Percentiles rank a stretch among this genome's conserved stretches.
These are phyloP conservation scores for Aspergillus olivimuriae DNA, from an alignment of 495 filamentous ascomycete species.

Conservation along the genomic window DNA sequence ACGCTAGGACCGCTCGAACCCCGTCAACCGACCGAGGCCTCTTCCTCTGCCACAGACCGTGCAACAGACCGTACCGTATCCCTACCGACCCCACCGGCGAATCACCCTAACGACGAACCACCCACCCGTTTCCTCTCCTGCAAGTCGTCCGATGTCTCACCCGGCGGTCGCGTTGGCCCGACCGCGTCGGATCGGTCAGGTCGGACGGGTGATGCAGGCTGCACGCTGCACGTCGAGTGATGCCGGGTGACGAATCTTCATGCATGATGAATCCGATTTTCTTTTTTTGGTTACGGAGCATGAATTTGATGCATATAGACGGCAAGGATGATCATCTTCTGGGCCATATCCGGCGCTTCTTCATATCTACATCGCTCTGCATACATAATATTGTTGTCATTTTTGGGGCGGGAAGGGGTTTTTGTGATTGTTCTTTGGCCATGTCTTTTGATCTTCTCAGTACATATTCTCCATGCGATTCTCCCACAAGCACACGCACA, in stretches of 20 bases:
- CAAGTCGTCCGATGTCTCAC: not conserved
- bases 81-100: not conserved
- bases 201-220: slow-evolving; percentile 4
- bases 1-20: slow-evolving; percentile 41
- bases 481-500: too few species aligned
- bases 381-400: not conserved
- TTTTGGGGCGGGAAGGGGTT: not conserved
- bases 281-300: not conserved
- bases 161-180: slow-evolving; percentile 3
- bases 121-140: slow-evolving; percentile 2
- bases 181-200: slow-evolving; percentile 1
- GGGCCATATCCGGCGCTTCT: not conserved
- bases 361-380: slow-evolving; percentile 1
- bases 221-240: slow-evolving; percentile 9
- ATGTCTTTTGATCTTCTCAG: not conserved
- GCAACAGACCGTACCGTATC: too few species aligned
- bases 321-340: not conserved
- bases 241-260: slow-evolving; percentile 8
- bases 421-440: not conserved
- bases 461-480: not conserved
- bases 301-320: slow-evolving; percentile 11
- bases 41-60: too few species aligned
- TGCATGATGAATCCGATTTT: slow-evolving; percentile 5
- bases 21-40: too few species aligned
- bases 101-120: not conserved